Evolutionary conservation across 2,329 filamentous ascomycete genomes (phyloP).

Genomic region (Alternaria gansuensis): DNA sequence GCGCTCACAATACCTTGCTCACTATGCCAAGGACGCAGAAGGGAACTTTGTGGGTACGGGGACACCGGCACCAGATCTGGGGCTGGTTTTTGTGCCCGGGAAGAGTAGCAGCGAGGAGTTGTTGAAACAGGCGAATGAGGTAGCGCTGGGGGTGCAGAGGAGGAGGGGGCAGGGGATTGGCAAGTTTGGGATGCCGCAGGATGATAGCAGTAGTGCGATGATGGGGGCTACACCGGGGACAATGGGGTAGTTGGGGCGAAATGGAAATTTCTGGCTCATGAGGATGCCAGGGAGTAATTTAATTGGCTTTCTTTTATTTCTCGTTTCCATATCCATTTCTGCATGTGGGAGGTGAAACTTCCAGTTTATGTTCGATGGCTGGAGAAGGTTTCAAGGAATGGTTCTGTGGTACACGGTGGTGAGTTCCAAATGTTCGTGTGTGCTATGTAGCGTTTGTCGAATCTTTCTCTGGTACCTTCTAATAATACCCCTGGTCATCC

Average conservation of each 20-base stretch:
- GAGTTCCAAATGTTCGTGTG: no score
- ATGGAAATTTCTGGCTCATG: not conserved
- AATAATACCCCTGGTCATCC: conserved; percentile 30
- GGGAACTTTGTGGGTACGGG: conserved; percentile 43
- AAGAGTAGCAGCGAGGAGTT: conserved; percentile 43
- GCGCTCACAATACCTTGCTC: conserved; percentile 39
- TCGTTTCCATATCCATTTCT: no score
- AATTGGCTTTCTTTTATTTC: no score
- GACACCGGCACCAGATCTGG: conserved; percentile 35
- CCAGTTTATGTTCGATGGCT: no score
- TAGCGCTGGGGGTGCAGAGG: conserved; percentile 34
- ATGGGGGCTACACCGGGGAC: no score
- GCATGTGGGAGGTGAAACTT: no score
- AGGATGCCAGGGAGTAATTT: no score
- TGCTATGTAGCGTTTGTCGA: no score
- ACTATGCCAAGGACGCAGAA: conserved; percentile 43
- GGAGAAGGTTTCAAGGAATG: no score
- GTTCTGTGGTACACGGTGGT: no score
- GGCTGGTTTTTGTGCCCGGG: conserved; percentile 41
- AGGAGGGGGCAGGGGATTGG: conserved; percentile 24
- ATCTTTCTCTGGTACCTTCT: not conserved
- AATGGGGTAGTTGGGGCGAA: not conserved
- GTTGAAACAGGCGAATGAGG: conserved; percentile 38
- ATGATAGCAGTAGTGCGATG: not conserved
- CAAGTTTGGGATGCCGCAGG: conserved; percentile 12